These are phyloP conservation scores for Gentiana straminea DNA, from an alignment of 257 asterid species.

Conservation along the genomic window DNA sequence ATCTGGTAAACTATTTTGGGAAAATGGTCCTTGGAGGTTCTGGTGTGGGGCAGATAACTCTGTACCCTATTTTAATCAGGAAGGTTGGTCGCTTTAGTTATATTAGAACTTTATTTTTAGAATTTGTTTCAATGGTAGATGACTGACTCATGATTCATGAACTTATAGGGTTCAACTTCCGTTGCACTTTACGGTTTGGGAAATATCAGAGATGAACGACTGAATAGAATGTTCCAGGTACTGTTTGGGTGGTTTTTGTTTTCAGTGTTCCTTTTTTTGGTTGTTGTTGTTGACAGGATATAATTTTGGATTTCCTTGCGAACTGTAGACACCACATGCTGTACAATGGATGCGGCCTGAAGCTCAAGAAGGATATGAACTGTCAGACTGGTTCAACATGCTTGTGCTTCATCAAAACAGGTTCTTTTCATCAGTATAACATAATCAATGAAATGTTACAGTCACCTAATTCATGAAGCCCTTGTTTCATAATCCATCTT, in stretches of 20 bases:
- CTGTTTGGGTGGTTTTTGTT: slow-evolving; percentile 1
- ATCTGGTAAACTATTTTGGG: slow-evolving; percentile 94
- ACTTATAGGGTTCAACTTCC: slow-evolving; percentile 80
- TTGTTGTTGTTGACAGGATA: neutral
- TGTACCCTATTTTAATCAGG: slow-evolving; percentile 75
- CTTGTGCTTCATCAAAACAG: slow-evolving; percentile 94
- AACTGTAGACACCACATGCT: slow-evolving; percentile 87
- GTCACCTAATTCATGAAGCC: slow-evolving; percentile 5
- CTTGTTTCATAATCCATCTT: neutral
- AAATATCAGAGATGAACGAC: slow-evolving; percentile 94
- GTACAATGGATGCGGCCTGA: slow-evolving; percentile 99
- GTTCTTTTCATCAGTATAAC: slow-evolving; percentile 17
- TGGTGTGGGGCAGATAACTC: slow-evolving; percentile 93
- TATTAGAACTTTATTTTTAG: neutral
- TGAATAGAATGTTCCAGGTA: slow-evolving; percentile 99
- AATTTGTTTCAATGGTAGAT: slow-evolving; percentile 4
- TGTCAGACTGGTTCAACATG: slow-evolving; percentile 95
- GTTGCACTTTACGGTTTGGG: slow-evolving; percentile 98
- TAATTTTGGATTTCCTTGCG: slow-evolving; percentile 15
- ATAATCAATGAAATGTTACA: neutral
- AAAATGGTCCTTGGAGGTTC: slow-evolving; percentile 95
- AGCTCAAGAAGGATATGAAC: slow-evolving; percentile 67
- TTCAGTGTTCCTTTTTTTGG: neutral
- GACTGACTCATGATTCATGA: slow-evolving; percentile 9
- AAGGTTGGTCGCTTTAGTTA: slow-evolving; percentile 42